Percentiles rank a stretch among this genome's conserved stretches.
phyloP scores from a whole-genome alignment of 2,329 filamentous ascomycete genomes.

The Alternaria triticina region DNA sequence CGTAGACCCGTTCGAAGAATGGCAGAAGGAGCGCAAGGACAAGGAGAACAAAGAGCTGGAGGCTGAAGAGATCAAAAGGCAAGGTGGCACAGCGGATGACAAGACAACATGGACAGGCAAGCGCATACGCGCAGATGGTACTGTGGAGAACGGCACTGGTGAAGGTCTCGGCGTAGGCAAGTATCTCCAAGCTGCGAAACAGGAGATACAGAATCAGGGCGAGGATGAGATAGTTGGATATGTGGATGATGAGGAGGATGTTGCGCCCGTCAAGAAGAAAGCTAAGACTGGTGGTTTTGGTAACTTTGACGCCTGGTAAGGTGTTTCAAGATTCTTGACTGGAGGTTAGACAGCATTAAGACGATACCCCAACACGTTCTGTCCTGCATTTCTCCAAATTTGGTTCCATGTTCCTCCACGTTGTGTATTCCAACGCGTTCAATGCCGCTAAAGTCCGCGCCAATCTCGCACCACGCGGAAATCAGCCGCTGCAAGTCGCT shows the following conservation, averaged over 20 bases:
- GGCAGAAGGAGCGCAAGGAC: constrained; percentile 68
- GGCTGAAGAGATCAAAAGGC: constrained; percentile 66
- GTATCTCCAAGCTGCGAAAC: constrained; percentile 73
- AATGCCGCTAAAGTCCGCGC: no score
- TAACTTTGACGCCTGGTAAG: constrained; percentile 89
- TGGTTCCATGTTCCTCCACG: neutral
- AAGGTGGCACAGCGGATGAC: constrained; percentile 84
- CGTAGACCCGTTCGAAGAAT: constrained; percentile 95
- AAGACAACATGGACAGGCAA: constrained; percentile 96
- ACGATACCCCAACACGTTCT: neutral
- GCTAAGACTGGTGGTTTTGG: constrained; percentile 79
- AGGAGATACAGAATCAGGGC: constrained; percentile 37
- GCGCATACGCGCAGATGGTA: constrained; percentile 73
- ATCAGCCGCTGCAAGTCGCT: neutral
- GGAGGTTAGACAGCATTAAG: neutral
- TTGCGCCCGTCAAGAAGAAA: constrained; percentile 78
- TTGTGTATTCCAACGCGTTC: no score
- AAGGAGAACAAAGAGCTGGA: constrained; percentile 67
- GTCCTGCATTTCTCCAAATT: neutral
- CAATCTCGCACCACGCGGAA: neutral
- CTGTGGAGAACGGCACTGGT: constrained; percentile 60
- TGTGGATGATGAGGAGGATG: constrained; percentile 68
- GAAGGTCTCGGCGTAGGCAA: constrained; percentile 72
- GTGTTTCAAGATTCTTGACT: neutral
- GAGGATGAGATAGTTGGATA: constrained; percentile 68